Base-by-base conservation (phyloP, 495 filamentous ascomycete genomes). In the Aspergillus sclerotiicarbonarius region DNA sequence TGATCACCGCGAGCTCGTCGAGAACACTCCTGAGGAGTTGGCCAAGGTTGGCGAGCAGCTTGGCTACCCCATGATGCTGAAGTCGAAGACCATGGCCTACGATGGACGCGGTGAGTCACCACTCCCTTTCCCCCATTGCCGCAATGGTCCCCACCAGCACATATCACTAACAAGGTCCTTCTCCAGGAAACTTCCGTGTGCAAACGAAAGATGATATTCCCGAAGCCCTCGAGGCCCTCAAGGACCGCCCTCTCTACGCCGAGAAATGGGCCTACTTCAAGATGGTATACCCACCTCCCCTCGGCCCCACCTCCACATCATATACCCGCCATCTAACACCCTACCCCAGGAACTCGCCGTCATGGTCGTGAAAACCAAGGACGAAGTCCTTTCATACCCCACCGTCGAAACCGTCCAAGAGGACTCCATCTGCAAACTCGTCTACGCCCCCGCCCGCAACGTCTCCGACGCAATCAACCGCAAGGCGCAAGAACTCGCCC, bases 401-500 rank as follows among this genome's bases (percentile, higher is more conserved):
- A 88, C 87, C 6, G 92, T 96, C 19, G 95, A 98, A 76, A 98
- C 93, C 0, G 80, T 97, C 29, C 94, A 97, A 66, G 91, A 97
- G 71, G 88, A 97, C 76, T 92, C 86, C 67, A 90, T 98, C 64
- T 97, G 93, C 84, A 96, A 96, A 67, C 84, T 93, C 67, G 90
- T 94, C 20, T 96, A 91, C 71, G 86, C 87, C 35, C 93, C 94
- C 15, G 88, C 94, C 10, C 84, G 91, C 51, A 79, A 80, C 47
- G 83, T 95, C n/a, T 72, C 84, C 7, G 76, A 82, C 3, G 69
- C 72, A 3, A 80, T 87, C 56, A 82, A 82, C 56, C 72, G 83
- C 61, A 67, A 81, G 53, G 92, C 92, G 3, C 87, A 90, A 67
- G 80, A 87, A 18, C 75, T 97, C 9, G 94, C 92, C 21, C 81